These are phyloP conservation scores for Lactarius pseudohatsudake DNA, from an alignment of 768 basidiomycete genomes.

Conservation along the genomic window DNA sequence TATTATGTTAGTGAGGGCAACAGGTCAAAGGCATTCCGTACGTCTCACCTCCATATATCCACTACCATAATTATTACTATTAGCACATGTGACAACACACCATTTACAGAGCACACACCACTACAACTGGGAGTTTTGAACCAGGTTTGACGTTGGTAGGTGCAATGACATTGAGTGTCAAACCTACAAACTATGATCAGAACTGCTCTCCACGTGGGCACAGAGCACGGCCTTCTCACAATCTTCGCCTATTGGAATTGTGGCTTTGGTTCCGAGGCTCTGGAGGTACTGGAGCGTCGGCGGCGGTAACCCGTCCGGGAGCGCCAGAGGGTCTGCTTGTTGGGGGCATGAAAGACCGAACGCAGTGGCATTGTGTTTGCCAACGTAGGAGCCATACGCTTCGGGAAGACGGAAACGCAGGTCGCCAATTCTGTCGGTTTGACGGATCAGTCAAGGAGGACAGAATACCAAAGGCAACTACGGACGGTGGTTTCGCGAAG, in stretches of 20 bases:
- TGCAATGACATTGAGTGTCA: conserved; percentile 30
- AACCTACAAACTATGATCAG: conserved; percentile 19
- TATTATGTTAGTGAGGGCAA: neutral
- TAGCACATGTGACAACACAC: neutral
- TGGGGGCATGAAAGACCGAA: conserved; percentile 33
- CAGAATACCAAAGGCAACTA: neutral
- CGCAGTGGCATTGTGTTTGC: conserved; percentile 21
- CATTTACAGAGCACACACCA: conserved; percentile 23
- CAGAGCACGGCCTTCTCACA: conserved; percentile 16
- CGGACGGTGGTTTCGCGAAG: conserved; percentile 42
- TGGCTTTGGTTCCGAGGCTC: neutral
- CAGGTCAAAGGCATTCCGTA: neutral
- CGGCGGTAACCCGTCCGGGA: neutral
- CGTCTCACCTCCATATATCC: conserved; percentile 31
- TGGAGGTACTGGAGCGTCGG: conserved; percentile 7
- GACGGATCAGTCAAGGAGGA: neutral
- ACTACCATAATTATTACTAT: conserved; percentile 12
- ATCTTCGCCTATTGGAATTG: conserved; percentile 21
- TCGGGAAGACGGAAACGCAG: conserved; percentile 41
- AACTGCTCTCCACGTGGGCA: neutral
- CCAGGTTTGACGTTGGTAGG: conserved; percentile 18
- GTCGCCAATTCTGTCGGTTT: conserved; percentile 34
- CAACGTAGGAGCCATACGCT: conserved; percentile 19
- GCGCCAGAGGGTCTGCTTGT: conserved; percentile 14
- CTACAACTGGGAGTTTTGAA: conserved; percentile 31